Evolutionary conservation across 345 rosid species (phyloP), one percentile per base, ranked within the genome.

Genomic region (Capsella bursapastoris): DNA sequence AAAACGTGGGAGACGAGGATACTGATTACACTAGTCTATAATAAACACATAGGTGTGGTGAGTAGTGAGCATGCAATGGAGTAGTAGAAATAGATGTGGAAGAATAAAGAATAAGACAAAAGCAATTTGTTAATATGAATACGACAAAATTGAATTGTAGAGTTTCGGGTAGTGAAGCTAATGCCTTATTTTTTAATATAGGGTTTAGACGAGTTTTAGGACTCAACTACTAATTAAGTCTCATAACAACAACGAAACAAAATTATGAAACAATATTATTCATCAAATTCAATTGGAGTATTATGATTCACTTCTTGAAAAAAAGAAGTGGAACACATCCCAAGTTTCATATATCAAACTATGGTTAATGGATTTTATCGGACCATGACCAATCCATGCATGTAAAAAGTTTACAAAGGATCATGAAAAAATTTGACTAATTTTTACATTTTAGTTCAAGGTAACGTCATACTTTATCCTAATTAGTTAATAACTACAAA

Each of bases 1-100:
- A 65, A 74, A 74, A 74, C 78, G 73, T 74, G 68, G 14, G 60
- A 74, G 66, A 74, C 52, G 51, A 8, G 29, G 12, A 31, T 48
- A 6, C 14, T 5, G 53, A 53, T 44, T 47, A 65, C 58, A 8
- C 12, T 32, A 12, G 41, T 11, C 6, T 4, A 57, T 13, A 8
- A 58, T 22, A 22, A 1, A 22, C 25, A 22, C 25, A 22, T 22
- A 22, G 25, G 25, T 22, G 25, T 22, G 25, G 25, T 22, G 2
- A 2, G 1, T 22, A 22, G 2, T 1, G 2, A 22, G 2, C 2
- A 57, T 69, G 57, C 37, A 70, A 45, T 45, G 49, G 1, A 58
- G 12, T 38, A 58, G 12, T 38, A 38, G 12, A 38, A 2, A 18
- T 44, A 31, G 55, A 47, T 31, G 25, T 22, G 18, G 29, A 61